Conservation (phyloP, 352 stramenopile species). For the Phytophthora quininea region DNA sequence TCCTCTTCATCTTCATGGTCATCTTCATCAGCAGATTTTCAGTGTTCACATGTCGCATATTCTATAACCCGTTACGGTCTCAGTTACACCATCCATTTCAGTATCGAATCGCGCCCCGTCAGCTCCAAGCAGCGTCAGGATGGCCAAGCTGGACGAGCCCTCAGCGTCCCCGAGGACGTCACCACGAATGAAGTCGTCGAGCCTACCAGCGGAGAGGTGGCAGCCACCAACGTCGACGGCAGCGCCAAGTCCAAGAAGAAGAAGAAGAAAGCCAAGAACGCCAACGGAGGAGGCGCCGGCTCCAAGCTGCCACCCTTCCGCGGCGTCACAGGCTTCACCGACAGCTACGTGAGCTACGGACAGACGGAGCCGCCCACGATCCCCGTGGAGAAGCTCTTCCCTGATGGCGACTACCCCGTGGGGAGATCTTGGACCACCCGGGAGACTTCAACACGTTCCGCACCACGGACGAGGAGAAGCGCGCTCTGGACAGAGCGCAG, state of each 20-base stretch:
- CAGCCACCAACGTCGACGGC: background rate
- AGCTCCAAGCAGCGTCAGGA: background rate
- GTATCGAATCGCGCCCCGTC: background rate
- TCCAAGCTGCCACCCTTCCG: constrained; percentile 70
- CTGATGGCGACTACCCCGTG: constrained; percentile 77
- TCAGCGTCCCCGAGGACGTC: constrained; percentile 14
- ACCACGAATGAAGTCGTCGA: constrained; percentile 23
- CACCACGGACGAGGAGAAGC: constrained; percentile 83
- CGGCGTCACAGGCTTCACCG: constrained; percentile 89
- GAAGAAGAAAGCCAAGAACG: constrained; percentile 67
- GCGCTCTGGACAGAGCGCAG: constrained; percentile 82
- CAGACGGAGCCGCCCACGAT: constrained; percentile 97
- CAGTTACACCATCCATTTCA: constrained; percentile 2
- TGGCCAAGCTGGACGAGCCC: constrained; percentile 32
- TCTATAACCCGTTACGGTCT: background rate
- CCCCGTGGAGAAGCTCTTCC: constrained; percentile 81
- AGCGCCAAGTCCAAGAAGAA: constrained; percentile 72
- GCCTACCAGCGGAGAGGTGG: constrained; percentile 13
- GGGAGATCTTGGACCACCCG: constrained; percentile 94
- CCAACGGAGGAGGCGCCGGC: constrained; percentile 16
- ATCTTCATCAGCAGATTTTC: background rate
- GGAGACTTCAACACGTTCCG: constrained; percentile 94
- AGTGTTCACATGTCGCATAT: background rate
- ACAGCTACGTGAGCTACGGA: constrained; percentile 93
- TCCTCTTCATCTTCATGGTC: no score